phyloP scores from a whole-genome alignment of 1,139 yeast genomes.

The Wickerhamomyces sp. region DNA sequence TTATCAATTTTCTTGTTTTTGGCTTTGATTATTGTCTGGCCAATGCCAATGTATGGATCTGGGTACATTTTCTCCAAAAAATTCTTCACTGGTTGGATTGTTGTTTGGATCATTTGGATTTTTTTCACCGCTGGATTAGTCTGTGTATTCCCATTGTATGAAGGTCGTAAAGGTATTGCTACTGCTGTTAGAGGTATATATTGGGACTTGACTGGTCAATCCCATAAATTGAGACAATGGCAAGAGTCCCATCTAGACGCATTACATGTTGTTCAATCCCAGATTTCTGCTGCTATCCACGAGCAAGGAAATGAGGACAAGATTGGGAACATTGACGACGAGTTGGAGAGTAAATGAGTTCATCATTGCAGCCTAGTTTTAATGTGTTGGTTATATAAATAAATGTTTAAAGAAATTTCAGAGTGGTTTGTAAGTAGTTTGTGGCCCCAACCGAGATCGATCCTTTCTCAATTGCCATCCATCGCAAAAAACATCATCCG shows the following conservation, averaged over 20 bases:
- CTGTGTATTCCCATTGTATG: slow-evolving; percentile 57
- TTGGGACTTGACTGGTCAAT: slow-evolving; percentile 80
- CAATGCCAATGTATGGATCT: slow-evolving; percentile 85
- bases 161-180: slow-evolving; percentile 61
- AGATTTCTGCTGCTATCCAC: slow-evolving; percentile 35
- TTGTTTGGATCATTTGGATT: slow-evolving; percentile 70
- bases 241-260: slow-evolving; percentile 65
- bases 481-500: too few species aligned
- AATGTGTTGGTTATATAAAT: neutral
- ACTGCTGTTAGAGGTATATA: slow-evolving; percentile 68
- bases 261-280: slow-evolving; percentile 62
- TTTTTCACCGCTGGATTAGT: slow-evolving; percentile 54
- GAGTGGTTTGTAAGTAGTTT: neutral
- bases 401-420: too few species aligned
- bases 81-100: slow-evolving; percentile 82
- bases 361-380: neutral
- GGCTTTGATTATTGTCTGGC: slow-evolving; percentile 67
- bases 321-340: slow-evolving; percentile 19
- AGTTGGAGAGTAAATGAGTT: slow-evolving; percentile 8
- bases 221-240: slow-evolving; percentile 67
- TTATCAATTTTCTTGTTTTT: slow-evolving; percentile 55
- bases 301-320: slow-evolving; percentile 13
- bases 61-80: slow-evolving; percentile 62
- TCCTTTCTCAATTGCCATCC: neutral
- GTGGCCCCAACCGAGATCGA: neutral